phyloP scores from a whole-genome alignment of 2,329 filamentous ascomycete species.

The Colletotrichum noveboracense region DNA sequence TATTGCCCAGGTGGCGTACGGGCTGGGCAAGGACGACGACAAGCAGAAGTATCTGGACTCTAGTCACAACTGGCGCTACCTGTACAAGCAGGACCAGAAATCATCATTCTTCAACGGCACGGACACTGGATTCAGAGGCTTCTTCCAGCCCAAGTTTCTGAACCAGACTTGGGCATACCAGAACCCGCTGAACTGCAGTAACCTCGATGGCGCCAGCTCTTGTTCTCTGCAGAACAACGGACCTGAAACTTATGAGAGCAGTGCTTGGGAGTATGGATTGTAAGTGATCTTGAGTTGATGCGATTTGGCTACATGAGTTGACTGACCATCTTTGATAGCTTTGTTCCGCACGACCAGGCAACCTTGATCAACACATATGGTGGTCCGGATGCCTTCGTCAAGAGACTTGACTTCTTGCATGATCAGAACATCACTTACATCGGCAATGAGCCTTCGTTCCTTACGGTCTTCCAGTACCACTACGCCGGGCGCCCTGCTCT shows the following conservation, averaged over 20 bases:
- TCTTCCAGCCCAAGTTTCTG: constrained; percentile 71
- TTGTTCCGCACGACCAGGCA: constrained; percentile 59
- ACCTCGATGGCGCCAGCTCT: constrained; percentile 55
- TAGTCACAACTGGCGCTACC: constrained; percentile 70
- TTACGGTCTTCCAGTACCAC: constrained; percentile 72
- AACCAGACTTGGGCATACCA: constrained; percentile 74
- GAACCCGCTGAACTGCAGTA: constrained; percentile 68
- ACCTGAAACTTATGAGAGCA: constrained; percentile 75
- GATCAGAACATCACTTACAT: constrained; percentile 69
- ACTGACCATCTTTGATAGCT: constrained; percentile 33
- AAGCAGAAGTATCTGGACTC: constrained; percentile 63
- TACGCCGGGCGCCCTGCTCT: constrained; percentile 68
- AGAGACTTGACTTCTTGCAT: constrained; percentile 69
- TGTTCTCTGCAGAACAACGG: constrained; percentile 67
- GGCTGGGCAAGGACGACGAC: constrained; percentile 59
- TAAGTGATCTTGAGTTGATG: constrained; percentile 33
- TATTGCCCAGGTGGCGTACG: constrained; percentile 66
- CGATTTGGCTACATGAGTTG: neutral
- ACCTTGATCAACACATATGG: constrained; percentile 64
- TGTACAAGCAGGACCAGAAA: constrained; percentile 65
- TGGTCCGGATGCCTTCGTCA: constrained; percentile 60
- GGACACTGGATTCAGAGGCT: constrained; percentile 71
- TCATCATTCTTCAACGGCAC: constrained; percentile 57
- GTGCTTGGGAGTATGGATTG: constrained; percentile 77
- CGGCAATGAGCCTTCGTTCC: constrained; percentile 66